These are phyloP conservation scores for Leptomonas seymouri DNA, from an alignment of 208 protist genomes.

Conservation along the genomic window DNA sequence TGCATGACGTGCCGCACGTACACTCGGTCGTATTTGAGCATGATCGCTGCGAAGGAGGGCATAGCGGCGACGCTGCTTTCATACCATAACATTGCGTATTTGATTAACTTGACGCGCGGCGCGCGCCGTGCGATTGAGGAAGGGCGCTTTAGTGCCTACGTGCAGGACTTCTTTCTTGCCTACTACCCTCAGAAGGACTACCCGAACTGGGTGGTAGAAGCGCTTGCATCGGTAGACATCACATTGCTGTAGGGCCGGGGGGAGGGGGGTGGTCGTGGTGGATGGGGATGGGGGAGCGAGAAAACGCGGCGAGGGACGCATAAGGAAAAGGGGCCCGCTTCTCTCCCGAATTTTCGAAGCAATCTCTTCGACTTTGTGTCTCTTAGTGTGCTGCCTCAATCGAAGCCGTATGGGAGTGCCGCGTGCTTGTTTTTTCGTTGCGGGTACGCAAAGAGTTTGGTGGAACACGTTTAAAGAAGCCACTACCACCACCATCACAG, in stretches of 20 bases:
- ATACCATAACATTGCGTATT: constrained; percentile 98
- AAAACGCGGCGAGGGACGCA: no score
- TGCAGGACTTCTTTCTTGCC: constrained; percentile 84
- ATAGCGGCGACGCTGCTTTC: constrained; percentile 95
- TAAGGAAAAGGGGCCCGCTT: no score
- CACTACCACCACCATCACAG: no score
- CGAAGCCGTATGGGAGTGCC: no score
- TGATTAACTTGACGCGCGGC: constrained; percentile 92
- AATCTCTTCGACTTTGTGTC: no score
- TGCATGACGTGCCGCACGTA: constrained; percentile 94
- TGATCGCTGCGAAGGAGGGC: constrained; percentile 88
- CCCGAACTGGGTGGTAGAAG: constrained; percentile 89
- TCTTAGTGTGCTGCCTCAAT: no score
- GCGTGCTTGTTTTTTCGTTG: no score
- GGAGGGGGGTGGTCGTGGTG: constrained; percentile 1
- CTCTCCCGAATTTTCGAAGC: no score
- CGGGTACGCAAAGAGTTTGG: no score
- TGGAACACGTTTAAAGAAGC: no score
- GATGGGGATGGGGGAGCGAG: no score
- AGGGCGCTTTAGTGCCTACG: constrained; percentile 83
- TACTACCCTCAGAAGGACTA: constrained; percentile 90
- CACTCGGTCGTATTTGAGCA: constrained; percentile 94
- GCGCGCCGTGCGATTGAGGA: constrained; percentile 84
- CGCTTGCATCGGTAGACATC: constrained; percentile 83
- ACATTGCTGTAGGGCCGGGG: constrained; percentile 47